Conservation (phyloP, 352 stramenopile species). For the Globisporangium rhizosaccharum region DNA sequence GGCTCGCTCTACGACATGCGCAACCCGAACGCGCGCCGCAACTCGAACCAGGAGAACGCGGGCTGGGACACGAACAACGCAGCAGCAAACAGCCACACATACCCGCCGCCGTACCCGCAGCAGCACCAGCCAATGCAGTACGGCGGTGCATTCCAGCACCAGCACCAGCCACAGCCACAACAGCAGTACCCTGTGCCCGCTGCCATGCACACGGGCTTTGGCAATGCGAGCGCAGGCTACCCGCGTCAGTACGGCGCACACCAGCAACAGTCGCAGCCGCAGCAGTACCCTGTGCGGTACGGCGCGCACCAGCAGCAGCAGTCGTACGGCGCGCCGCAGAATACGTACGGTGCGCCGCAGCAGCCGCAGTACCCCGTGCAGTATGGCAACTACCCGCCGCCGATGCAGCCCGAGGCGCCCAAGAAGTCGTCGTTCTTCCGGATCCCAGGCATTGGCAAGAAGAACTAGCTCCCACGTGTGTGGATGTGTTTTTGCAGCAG, state of each 20-base stretch:
- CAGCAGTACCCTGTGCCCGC: conserved; percentile 12
- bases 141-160: conserved; percentile 15
- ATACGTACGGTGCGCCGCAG: conserved; percentile 18
- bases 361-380: conserved; percentile 55
- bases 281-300: conserved; percentile 15
- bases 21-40: conserved; percentile 27
- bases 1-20: conserved; percentile 62
- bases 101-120: conserved; percentile 51
- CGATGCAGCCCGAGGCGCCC: conserved; percentile 35
- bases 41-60: conserved; percentile 60
- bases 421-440: conserved; percentile 76
- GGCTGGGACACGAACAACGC: conserved; percentile 9
- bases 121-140: conserved; percentile 23
- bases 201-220: conserved; percentile 17
- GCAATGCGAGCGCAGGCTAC: conserved; percentile 31
- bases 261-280: conserved; percentile 19
- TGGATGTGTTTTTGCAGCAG: neutral
- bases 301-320: conserved; percentile 16
- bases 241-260: conserved; percentile 39
- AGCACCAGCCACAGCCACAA: neutral
- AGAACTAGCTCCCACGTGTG: conserved; percentile 41
- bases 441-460: conserved; percentile 62
- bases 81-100: conserved; percentile 27
- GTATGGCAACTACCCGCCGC: conserved; percentile 50
- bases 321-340: conserved; percentile 20